These are phyloP conservation scores for Trifolium pratense DNA, from an alignment of 306 rosid species.

Conservation along the genomic window DNA sequence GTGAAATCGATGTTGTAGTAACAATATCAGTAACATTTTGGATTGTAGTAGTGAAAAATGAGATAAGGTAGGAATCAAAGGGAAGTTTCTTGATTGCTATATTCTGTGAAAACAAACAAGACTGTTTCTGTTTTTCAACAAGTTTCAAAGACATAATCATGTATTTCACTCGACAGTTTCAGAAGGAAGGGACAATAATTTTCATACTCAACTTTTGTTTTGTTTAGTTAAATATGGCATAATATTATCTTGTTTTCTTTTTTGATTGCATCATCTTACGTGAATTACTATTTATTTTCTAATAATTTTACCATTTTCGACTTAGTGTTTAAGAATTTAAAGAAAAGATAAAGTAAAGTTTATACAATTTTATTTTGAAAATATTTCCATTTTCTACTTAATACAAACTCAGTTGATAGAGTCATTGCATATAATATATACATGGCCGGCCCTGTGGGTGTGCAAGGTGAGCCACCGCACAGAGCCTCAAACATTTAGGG, in stretches of 20 bases:
- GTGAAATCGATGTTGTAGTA: too few relatives aligned
- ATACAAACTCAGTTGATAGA: neutral
- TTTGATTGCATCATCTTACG: neutral
- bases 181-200: slow-evolving; percentile 40
- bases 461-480: too few relatives aligned
- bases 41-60: neutral
- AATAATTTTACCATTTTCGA: too few relatives aligned
- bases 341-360: too few relatives aligned
- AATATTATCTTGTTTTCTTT: neutral
- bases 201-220: slow-evolving; percentile 34
- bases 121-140: slow-evolving; percentile 23
- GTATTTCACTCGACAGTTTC: slow-evolving; percentile 37
- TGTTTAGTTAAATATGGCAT: slow-evolving; percentile 33
- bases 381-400: neutral
- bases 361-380: neutral
- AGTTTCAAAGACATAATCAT: slow-evolving; percentile 46
- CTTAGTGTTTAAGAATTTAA: too few relatives aligned
- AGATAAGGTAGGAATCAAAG: slow-evolving; percentile 41
- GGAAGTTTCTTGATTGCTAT: slow-evolving; percentile 44
- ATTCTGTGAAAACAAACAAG: slow-evolving; percentile 46
- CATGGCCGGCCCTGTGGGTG: too few relatives aligned
- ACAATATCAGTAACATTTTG: too few relatives aligned
- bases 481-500: too few relatives aligned
- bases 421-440: too few relatives aligned
- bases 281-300: neutral